A percentile compares a stretch with the other conserved stretches of the same genome.
These are phyloP conservation scores for Cyberlindnera euphorbiae DNA, from an alignment of 805 yeast species.

Conservation along the genomic window DNA sequence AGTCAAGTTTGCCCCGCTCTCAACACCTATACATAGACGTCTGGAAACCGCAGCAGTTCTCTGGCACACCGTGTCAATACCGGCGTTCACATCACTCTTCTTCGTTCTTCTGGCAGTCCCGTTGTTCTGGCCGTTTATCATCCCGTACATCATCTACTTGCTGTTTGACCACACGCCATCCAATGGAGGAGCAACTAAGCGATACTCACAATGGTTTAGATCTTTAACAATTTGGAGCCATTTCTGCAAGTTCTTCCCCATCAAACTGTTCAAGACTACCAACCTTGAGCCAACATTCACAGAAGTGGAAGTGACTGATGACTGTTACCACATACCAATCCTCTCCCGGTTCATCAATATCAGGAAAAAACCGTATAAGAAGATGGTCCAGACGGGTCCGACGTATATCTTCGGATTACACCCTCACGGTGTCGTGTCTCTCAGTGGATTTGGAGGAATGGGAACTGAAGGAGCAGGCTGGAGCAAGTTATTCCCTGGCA, in stretches of 20 bases:
- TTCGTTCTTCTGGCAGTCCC: conserved; percentile 56
- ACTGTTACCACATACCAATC: conserved; percentile 14
- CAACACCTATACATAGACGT: conserved; percentile 52
- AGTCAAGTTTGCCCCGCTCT: conserved; percentile 47
- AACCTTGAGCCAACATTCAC: conserved; percentile 73
- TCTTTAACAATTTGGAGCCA: conserved; percentile 58
- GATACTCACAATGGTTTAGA: conserved; percentile 56
- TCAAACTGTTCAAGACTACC: conserved; percentile 58
- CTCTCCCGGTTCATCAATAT: conserved; percentile 14
- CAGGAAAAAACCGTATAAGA: conserved; percentile 23
- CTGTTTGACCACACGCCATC: conserved; percentile 61
- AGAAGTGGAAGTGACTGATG: conserved; percentile 24
- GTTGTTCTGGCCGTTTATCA: conserved; percentile 59
- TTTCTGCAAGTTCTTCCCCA: conserved; percentile 79
- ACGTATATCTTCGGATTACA: conserved; percentile 88
- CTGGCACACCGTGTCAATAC: conserved; percentile 70
- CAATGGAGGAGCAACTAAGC: conserved; percentile 60
- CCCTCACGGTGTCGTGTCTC: conserved; percentile 93
- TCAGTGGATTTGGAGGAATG: conserved; percentile 84
- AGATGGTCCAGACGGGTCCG: conserved; percentile 50
- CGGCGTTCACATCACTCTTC: conserved; percentile 50
- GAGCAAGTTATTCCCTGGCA: conserved; percentile 71
- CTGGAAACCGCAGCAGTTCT: conserved; percentile 64
- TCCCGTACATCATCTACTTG: conserved; percentile 62
- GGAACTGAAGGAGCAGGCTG: conserved; percentile 79